Evolutionary conservation across 441 rosid species (phyloP).

Genomic region (Croton laevigatus): DNA sequence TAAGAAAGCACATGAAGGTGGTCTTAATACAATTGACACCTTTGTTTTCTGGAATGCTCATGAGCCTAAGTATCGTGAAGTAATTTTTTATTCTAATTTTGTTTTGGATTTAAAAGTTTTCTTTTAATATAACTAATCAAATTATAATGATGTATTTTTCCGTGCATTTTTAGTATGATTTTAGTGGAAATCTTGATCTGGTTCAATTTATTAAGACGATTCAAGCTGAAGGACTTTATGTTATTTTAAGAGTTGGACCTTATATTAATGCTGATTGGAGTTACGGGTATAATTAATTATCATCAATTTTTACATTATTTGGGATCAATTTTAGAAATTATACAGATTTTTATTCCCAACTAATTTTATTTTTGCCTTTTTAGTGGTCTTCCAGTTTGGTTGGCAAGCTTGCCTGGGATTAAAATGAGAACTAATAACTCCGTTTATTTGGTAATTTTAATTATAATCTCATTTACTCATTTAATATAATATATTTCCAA

Average conservation of each 20-base stretch:
- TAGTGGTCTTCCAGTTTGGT: constrained; percentile 69
- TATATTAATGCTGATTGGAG: constrained; percentile 68
- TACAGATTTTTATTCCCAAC: neutral
- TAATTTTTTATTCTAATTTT: neutral
- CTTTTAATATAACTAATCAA: too few species aligned
- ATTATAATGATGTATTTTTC: neutral
- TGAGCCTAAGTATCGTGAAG: constrained; percentile 25
- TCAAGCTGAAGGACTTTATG: constrained; percentile 35
- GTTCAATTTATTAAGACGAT: constrained; percentile 35
- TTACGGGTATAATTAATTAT: constrained; percentile 46
- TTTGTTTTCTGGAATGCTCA: constrained; percentile 35
- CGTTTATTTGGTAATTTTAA: constrained; percentile 40
- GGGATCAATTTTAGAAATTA: neutral
- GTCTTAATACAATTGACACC: constrained; percentile 31
- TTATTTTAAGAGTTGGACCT: constrained; percentile 60
- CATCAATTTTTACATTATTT: too few species aligned
- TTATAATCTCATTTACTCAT: neutral
- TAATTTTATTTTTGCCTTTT: too few species aligned
- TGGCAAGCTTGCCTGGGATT: constrained; percentile 43
- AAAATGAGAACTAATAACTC: constrained; percentile 41
- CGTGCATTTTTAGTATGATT: constrained; percentile 29
- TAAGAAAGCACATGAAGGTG: constrained; percentile 24
- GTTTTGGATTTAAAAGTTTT: neutral
- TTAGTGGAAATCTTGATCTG: constrained; percentile 34
- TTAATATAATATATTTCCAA: neutral